Conservation (phyloP, 179 eudicot species). For the Spergularia azorica region DNA sequence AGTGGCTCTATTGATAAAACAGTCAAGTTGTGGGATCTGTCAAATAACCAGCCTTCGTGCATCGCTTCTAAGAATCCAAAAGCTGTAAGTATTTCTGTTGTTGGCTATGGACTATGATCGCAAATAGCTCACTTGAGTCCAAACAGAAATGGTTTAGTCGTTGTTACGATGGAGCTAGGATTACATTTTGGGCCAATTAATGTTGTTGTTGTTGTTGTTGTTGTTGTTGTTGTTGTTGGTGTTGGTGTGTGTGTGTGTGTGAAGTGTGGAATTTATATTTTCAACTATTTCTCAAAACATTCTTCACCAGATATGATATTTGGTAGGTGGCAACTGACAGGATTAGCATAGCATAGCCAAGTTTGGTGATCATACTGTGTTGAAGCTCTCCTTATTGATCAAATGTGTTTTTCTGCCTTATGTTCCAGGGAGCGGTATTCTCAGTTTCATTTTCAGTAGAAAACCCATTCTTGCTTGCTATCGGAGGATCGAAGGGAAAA, state of each 20-base stretch:
- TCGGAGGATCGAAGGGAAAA: slow-evolving; percentile 91
- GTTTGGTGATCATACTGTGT: background rate
- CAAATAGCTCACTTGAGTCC: background rate
- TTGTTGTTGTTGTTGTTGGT: too few relatives aligned
- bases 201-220: too few relatives aligned
- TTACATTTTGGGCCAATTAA: background rate
- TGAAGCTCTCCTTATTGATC: background rate
- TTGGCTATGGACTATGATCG: background rate
- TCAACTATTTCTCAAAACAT: too few relatives aligned
- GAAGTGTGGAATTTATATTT: too few relatives aligned
- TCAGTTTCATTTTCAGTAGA: slow-evolving; percentile 79
- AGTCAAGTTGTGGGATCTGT: slow-evolving; percentile 92
- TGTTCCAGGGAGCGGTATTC: slow-evolving; percentile 83
- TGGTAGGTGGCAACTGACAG: background rate
- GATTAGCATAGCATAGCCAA: background rate
- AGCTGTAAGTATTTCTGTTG: slow-evolving; percentile 56
- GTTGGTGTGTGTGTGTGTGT: too few relatives aligned
- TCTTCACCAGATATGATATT: background rate
- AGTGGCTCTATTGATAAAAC: slow-evolving; percentile 91
- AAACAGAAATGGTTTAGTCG: too few relatives aligned
- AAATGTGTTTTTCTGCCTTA: background rate
- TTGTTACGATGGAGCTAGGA: background rate
- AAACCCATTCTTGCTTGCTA: slow-evolving; percentile 69
- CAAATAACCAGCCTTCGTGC: slow-evolving; percentile 78
- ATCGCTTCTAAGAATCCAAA: slow-evolving; percentile 72